Percentiles rank a stretch among this genome's conserved stretches.
Conservation (phyloP, 352 stramenopile species). For the Globisporangium sylvaticum region DNA sequence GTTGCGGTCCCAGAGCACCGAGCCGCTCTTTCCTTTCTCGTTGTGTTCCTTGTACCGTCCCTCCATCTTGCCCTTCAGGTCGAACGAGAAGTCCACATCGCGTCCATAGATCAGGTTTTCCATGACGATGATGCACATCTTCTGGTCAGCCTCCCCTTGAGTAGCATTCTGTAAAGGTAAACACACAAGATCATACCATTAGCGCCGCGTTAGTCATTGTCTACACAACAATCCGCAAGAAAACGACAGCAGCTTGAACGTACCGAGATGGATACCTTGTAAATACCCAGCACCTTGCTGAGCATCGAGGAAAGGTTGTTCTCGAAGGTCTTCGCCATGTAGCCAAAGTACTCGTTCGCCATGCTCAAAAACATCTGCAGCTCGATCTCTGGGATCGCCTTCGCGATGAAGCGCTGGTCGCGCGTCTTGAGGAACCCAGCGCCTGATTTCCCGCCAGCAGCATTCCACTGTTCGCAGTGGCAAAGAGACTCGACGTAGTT, state of each 20-base stretch:
- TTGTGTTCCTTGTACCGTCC: conserved; percentile 58
- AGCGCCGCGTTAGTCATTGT: not conserved
- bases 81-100: conserved; percentile 83
- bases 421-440: conserved; percentile 82
- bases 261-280: conserved; percentile 79
- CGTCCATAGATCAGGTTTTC: conserved; percentile 86
- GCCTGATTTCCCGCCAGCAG: conserved; percentile 79
- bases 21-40: conserved; percentile 24
- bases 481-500: conserved; percentile 88
- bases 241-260: not conserved
- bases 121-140: conserved; percentile 88
- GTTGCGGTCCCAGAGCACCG: conserved; percentile 84
- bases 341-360: conserved; percentile 87
- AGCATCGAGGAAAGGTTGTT: conserved; percentile 86
- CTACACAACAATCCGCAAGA: not conserved
- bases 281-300: conserved; percentile 84
- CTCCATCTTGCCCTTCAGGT: conserved; percentile 88
- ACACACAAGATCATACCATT: not conserved
- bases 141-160: conserved; percentile 60
- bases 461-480: conserved; percentile 85
- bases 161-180: conserved; percentile 11
- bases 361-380: conserved; percentile 89
- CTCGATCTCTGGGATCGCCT: conserved; percentile 84
- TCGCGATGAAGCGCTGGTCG: conserved; percentile 87
- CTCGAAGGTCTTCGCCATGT: conserved; percentile 87